phyloP scores from a whole-genome alignment of 345 rosid genomes.

The Corymbia maculata region DNA sequence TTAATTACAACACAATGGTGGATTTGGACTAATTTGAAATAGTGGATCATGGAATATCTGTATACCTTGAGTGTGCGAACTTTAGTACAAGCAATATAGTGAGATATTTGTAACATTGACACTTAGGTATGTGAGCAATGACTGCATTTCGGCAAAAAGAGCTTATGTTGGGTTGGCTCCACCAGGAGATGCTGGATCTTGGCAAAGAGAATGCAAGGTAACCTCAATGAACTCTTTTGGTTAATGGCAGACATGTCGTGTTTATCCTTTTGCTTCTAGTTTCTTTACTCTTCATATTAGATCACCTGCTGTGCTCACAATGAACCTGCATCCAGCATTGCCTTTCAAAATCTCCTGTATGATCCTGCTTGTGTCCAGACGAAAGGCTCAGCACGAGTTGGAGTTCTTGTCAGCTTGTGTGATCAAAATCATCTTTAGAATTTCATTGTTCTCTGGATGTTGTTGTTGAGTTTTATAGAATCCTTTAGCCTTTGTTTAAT shows the following conservation, averaged over 20 bases:
- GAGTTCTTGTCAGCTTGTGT: not conserved
- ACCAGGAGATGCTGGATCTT: constrained; percentile 70
- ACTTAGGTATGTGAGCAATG: constrained; percentile 39
- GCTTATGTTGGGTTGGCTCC: constrained; percentile 77
- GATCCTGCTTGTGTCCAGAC: not conserved
- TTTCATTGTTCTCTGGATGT: not conserved
- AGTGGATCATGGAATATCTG: not conserved
- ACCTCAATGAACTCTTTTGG: not conserved
- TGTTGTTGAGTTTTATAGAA: not conserved
- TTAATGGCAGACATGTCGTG: not conserved
- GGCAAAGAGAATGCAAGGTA: constrained; percentile 88
- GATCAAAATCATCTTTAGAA: not conserved
- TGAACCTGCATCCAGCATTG: not conserved
- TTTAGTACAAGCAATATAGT: not conserved
- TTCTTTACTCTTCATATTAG: not conserved
- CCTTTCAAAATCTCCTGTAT: not conserved
- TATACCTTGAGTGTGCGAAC: not conserved
- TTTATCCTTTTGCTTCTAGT: not conserved
- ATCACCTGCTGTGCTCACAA: not conserved
- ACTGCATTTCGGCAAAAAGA: constrained; percentile 28
- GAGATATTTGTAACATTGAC: not conserved
- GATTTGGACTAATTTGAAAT: not conserved
- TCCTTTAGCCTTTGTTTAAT: not conserved
- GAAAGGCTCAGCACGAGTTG: not conserved
- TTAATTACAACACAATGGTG: not conserved